A percentile compares a stretch with the other conserved stretches of the same genome.
phyloP scores from a whole-genome alignment of 371 early-diverging fungal genomes.

The Cokeromyces recurvatus region DNA sequence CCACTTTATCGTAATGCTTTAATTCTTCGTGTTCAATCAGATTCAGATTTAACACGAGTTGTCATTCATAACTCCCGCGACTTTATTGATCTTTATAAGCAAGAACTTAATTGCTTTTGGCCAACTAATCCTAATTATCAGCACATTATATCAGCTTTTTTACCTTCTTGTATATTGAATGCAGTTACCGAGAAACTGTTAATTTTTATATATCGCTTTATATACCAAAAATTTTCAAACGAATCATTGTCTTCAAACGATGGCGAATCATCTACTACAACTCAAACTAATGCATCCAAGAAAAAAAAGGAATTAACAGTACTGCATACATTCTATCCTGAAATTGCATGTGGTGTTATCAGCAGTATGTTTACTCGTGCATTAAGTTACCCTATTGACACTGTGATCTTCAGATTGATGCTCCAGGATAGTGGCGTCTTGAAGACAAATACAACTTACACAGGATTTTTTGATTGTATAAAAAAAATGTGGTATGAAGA shows the following conservation, averaged over 20 bases:
- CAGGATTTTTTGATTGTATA: conserved; percentile 49
- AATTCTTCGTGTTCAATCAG: conserved; percentile 47
- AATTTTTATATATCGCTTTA: conserved; percentile 42
- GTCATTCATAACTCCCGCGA: conserved; percentile 28
- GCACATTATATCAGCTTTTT: conserved; percentile 35
- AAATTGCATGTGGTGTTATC: conserved; percentile 52
- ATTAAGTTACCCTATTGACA: conserved; percentile 51
- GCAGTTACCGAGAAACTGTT: conserved; percentile 45
- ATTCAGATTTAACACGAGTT: conserved; percentile 18
- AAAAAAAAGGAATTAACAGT: conserved; percentile 21
- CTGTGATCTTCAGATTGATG: conserved; percentile 49
- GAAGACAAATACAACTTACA: conserved; percentile 32
- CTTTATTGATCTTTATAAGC: conserved; percentile 38
- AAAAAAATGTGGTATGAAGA: conserved; percentile 23
- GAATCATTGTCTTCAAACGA: too few relatives aligned
- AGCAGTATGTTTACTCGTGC: conserved; percentile 50
- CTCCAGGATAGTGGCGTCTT: conserved; percentile 48
- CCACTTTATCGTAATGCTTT: conserved; percentile 53
- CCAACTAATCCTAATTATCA: conserved; percentile 10
- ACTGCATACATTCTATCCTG: conserved; percentile 53
- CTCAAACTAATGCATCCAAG: conserved; percentile 7
- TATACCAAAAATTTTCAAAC: conserved; percentile 15
- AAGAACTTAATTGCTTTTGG: conserved; percentile 36
- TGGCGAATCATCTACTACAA: background rate
- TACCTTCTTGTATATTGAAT: conserved; percentile 51